Conservation (phyloP, 1,284 basidiomycete species). For the Stereum hirsutum region DNA sequence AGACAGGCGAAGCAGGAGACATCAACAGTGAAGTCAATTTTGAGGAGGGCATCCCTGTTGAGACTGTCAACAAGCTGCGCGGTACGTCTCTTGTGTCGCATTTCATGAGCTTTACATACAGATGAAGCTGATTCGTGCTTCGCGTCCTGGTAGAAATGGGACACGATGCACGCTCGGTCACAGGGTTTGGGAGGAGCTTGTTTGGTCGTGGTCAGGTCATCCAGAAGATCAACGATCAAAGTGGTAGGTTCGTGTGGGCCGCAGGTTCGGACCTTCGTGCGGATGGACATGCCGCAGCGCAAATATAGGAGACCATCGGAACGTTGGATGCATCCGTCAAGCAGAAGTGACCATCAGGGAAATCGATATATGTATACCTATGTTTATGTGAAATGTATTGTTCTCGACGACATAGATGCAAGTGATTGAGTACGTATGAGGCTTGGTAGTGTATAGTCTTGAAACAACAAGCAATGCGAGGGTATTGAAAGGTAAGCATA, state of each 20-base stretch:
- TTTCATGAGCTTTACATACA: background rate
- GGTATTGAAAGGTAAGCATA: no score
- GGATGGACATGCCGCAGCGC: conserved; percentile 84
- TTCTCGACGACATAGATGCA: background rate
- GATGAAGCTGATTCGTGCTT: background rate
- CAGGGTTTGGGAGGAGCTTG: conserved; percentile 56
- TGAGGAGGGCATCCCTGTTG: conserved; percentile 72
- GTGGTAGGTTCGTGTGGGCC: conserved; percentile 74
- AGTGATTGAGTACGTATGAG: background rate
- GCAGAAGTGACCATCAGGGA: background rate
- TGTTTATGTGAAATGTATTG: background rate
- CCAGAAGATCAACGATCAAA: conserved; percentile 60
- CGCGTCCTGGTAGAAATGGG: conserved; percentile 63
- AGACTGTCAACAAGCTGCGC: conserved; percentile 51
- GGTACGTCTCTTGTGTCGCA: conserved; percentile 28
- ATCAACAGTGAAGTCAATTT: conserved; percentile 81
- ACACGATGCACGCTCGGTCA: conserved; percentile 64
- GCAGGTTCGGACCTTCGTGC: conserved; percentile 82
- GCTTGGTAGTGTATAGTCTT: conserved; percentile 6
- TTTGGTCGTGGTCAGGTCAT: conserved; percentile 95
- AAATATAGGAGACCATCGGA: conserved; percentile 50
- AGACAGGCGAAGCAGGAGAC: conserved; percentile 46
- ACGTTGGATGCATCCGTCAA: no score
- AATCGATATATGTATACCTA: background rate
- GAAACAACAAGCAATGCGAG: no score